Base-by-base conservation (phyloP, 2,329 filamentous ascomycete species). In the Fusarium lyarnte region DNA sequence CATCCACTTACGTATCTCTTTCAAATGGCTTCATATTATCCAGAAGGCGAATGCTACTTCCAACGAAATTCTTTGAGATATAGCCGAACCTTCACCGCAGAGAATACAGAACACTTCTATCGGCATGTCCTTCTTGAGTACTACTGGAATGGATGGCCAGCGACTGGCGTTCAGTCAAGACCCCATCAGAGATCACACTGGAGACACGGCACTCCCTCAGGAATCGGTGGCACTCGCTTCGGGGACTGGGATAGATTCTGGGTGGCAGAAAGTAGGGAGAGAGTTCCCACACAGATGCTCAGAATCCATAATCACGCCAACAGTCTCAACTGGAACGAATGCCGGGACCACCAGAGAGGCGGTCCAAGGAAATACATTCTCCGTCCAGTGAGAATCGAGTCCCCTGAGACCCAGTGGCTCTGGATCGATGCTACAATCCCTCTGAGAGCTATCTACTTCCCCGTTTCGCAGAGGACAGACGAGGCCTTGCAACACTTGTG, bases 1-100 rank as follows among this genome's bases (percentile, higher is more conserved):
- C n/a, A n/a, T n/a, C n/a, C n/a, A n/a, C n/a, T n/a, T n/a, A n/a
- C n/a, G n/a, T 7, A 16, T 6, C 10, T 13, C 3, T 38, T 8
- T 14, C 16, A 1, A 10, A 68, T 69, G 65, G 66, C 64, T 23
- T 43, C 58, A 0, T 69, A 69, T 14, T 69, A 69, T 11, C 66
- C 66, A 10, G 66, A 69, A 6, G 66, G 66, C n/a, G 66, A 69
- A 27, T 69, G 65, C 36, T 69, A 58, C 23, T 69, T 69, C 35
- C n/a, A n/a, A n/a, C n/a, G 66, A 35, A 10, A 3, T 10, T 69
- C 64, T 11, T 36, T 69, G 2, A n/a, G 4, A 21, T 36, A n/a
- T n/a, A n/a, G n/a, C n/a, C n/a, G n/a, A n/a, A n/a, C n/a, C n/a
- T n/a, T n/a, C n/a, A n/a, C n/a, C n/a, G n/a, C n/a, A n/a, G n/a